A percentile compares a stretch with the other conserved stretches of the same genome.
These are phyloP conservation scores for Carex kokanica DNA, from an alignment of 176 grass and related monocot genomes.

Conservation along the genomic window DNA sequence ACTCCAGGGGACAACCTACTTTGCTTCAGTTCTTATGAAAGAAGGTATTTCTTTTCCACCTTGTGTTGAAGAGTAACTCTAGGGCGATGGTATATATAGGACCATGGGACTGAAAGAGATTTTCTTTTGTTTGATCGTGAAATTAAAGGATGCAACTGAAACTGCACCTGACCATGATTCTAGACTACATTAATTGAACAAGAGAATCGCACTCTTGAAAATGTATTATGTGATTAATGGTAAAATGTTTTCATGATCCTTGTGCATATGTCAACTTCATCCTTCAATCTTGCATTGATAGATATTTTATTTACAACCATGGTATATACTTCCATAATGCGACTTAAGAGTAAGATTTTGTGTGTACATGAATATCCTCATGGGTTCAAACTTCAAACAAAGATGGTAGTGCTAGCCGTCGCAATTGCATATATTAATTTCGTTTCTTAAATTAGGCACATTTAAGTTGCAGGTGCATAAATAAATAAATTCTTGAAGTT, in stretches of 20 bases:
- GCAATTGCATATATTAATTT: no score
- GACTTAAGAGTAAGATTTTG: no score
- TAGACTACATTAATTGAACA: slow-evolving; percentile 38
- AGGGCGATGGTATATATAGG: slow-evolving; percentile 48
- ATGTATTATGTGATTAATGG: no score
- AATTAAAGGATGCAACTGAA: neutral
- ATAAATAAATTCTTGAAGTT: no score
- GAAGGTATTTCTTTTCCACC: slow-evolving; percentile 33
- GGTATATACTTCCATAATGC: neutral
- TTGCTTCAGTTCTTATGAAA: slow-evolving; percentile 12
- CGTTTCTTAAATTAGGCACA: no score
- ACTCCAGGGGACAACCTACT: slow-evolving; percentile 34
- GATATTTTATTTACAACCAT: neutral
- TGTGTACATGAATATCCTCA: no score
- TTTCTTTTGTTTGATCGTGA: slow-evolving; percentile 14
- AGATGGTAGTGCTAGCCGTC: no score
- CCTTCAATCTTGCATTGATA: no score
- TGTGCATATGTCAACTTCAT: no score
- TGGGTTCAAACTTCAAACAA: no score
- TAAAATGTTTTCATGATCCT: neutral
- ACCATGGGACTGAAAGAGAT: neutral
- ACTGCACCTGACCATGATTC: slow-evolving; percentile 51
- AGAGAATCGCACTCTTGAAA: neutral
- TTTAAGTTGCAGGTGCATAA: no score
- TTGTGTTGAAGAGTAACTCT: slow-evolving; percentile 33